Base-by-base conservation (phyloP, 1,139 yeast genomes). In the Pichia kudriavzevii region DNA sequence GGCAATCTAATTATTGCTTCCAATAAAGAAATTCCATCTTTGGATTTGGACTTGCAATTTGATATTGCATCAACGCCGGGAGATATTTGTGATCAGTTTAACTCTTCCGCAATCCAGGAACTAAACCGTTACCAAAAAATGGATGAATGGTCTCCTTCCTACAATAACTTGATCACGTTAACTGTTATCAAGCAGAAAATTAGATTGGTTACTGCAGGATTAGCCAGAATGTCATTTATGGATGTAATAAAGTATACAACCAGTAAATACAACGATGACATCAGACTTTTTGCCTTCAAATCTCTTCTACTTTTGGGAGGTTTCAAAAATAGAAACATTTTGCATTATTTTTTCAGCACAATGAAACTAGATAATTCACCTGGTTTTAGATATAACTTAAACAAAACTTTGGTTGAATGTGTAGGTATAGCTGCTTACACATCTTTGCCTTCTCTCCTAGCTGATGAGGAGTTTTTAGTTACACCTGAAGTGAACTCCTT, bases 111-210 rank as follows among this genome's bases (percentile, higher is more conserved):
- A 0, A 52, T 72, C 13, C 64, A 66, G 13, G 85, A 88, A 52
- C 63, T 93, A 32, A 75, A 78, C 36, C 67, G 97, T 42, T 71
- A 79, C 42, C 76, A 78, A 45, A 75, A 88, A 44, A 66, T 93
- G 59, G 97, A 91, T 50, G 79, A 75, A 32, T 87, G 94, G 94
- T 67, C 80, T 11, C 94, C 95, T 0, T 78, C 94, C 0, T 75
- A 71, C 46, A 80, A 79, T 30, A 61, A 71, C 26, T 53, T 69
- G 28, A 64, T 85, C 9, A 72, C 87, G 1, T 66, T 63, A 16
- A 66, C 73, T 8, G 78, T 81, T 37, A 58, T 79, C 27, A 64
- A 59, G 34, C 78, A 71, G 52, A 81, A 77, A 47, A 66, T 82
- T 30, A 58, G 67, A 25, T 60, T 93, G 34, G 77, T 83, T 0